Base-by-base conservation (phyloP, 371 early-diverging fungal species). In the Apophysomyces ossiformis region DNA sequence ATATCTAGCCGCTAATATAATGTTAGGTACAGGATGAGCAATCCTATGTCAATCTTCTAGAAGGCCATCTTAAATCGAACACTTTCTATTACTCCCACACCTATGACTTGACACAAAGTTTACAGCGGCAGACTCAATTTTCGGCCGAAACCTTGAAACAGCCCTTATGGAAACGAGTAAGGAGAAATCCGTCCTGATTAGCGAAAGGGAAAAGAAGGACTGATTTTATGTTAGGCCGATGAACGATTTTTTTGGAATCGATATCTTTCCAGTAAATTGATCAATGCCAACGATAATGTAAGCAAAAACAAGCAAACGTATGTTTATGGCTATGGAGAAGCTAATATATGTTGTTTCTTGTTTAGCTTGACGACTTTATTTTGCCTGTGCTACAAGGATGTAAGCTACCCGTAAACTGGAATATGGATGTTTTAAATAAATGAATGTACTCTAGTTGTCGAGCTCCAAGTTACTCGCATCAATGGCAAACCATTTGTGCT, bases 201-300 rank as follows among this genome's bases (percentile, higher is more conserved):
- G 38, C 32, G 13, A 15, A 32, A 8, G 35, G 0, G 8, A 8
- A 32, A 61, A 11, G 64, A 63, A 38, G 41, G 26, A 21, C 39
- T 62, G 43, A 69, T 64, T 15, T 26, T 26, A 37, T 57, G 18
- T 3, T 32, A 90, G 86, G 92, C 93, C 7, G 94, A 96, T 73
- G 90, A 91, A 16, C 85, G 95, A 45, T 98, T 96, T 75, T 96
- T 93, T 72, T 98, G 93, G 95, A 98, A 97, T 75, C 77, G 81
- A 60, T 85, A 85, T 63, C 74, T 94, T 46, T 82, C 86, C 32
- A 74, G 82, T 66, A 88, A 91, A 45, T 69, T 93, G 38, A 88
- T 93, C 50, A 87, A 89, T 1, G 75, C 83, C 37, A 70, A 82
- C 1, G 61, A 68, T 56, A 78, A 87, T 58, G 88, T 86, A 81